These are phyloP conservation scores for Metschnikowia dekortorum DNA, from an alignment of 805 yeast genomes.

Conservation along the genomic window DNA sequence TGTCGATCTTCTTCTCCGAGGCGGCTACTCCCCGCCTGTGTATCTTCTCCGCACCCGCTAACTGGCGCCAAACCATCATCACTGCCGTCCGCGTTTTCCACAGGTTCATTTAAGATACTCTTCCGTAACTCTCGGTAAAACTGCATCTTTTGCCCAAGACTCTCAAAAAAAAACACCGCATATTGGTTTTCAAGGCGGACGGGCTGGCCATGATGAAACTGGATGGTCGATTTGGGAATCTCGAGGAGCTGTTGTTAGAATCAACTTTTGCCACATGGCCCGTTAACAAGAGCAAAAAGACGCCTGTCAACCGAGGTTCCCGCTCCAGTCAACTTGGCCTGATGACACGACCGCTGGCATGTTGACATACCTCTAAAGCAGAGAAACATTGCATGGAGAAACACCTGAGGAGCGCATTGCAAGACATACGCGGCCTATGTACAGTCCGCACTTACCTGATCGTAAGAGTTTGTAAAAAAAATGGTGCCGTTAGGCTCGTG, in stretches of 20 bases:
- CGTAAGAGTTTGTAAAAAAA: constrained; percentile 27
- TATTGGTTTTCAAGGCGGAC: constrained; percentile 7
- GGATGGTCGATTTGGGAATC: not conserved
- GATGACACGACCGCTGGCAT: too few species aligned
- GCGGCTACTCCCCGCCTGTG: too few species aligned
- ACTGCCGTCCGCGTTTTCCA: not conserved
- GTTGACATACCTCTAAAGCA: constrained; percentile 3
- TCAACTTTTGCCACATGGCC: not conserved
- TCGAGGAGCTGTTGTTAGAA: constrained; percentile 7
- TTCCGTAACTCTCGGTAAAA: constrained; percentile 8
- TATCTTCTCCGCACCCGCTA: too few species aligned
- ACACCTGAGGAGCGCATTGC: not conserved
- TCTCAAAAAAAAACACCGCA: constrained; percentile 11
- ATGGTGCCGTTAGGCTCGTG: constrained; percentile 39
- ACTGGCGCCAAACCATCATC: not conserved
- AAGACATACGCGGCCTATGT: not conserved
- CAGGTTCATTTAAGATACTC: not conserved
- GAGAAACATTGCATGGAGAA: constrained; percentile 3
- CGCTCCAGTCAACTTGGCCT: too few species aligned
- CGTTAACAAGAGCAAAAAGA: not conserved
- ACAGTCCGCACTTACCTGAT: constrained; percentile 6
- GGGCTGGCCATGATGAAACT: not conserved
- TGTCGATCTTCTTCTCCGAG: too few species aligned
- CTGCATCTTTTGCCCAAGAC: constrained; percentile 8
- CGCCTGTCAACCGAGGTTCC: too few species aligned